Conservation (phyloP, 768 basidiomycete genomes). For the Russula sp. region DNA sequence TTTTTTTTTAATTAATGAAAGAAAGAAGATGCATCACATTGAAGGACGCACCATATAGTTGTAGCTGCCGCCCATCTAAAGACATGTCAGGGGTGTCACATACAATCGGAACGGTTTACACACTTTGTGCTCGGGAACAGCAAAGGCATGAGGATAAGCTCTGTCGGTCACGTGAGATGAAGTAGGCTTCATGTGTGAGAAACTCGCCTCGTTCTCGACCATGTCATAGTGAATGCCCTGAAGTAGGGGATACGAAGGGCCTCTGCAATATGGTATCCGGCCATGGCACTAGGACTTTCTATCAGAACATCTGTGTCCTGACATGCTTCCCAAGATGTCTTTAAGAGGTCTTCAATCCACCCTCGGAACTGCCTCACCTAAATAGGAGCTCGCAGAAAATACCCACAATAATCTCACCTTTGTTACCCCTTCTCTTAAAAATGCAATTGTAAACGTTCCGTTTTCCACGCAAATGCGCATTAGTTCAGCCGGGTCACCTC, state of each 20-base stretch:
- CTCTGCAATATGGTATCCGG: constrained; percentile 94
- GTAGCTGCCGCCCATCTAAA: constrained; percentile 90
- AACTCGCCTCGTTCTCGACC: constrained; percentile 81
- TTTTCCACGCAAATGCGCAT: constrained; percentile 99
- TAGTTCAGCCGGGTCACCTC: constrained; percentile 95
- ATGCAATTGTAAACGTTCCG: constrained; percentile 94
- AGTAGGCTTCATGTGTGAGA: constrained; percentile 5
- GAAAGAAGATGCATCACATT: constrained; percentile 15
- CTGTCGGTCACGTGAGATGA: constrained; percentile 39
- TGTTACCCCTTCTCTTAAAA: constrained; percentile 83
- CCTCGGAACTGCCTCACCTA: constrained; percentile 73
- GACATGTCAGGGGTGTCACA: constrained; percentile 11
- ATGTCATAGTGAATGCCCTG: constrained; percentile 96
- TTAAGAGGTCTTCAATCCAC: constrained; percentile 94
- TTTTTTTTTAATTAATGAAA: constrained; percentile 9
- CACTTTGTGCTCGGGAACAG: constrained; percentile 93
- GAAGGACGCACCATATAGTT: constrained; percentile 83
- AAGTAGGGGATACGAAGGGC: constrained; percentile 92
- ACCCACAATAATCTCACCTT: constrained; percentile 52
- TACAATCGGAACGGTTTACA: constrained; percentile 20
- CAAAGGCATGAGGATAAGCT: constrained; percentile 97
- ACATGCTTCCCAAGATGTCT: constrained; percentile 95
- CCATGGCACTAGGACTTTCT: constrained; percentile 97
- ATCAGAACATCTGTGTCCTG: constrained; percentile 91
- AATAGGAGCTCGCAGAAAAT: constrained; percentile 15